These are phyloP conservation scores for Phytophthora syringae DNA, from an alignment of 352 stramenopile species.

Conservation along the genomic window DNA sequence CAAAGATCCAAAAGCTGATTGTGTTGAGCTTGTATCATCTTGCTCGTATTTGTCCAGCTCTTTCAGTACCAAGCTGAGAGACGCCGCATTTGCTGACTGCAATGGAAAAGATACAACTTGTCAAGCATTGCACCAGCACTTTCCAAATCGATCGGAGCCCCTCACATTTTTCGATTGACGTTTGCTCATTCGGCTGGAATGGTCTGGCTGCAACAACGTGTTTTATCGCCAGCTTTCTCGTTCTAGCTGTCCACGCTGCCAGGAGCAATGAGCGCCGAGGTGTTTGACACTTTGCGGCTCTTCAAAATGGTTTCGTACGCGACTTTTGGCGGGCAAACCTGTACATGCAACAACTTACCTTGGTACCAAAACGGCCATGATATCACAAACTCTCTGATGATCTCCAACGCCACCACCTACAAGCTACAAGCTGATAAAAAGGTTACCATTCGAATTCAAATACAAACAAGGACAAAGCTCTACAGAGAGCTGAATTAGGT, in stretches of 20 bases:
- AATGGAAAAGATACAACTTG: constrained; percentile 10
- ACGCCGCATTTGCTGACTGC: constrained; percentile 40
- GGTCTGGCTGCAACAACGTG: not conserved
- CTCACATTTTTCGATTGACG: constrained; percentile 54
- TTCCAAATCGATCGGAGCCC: not conserved
- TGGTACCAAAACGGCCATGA: no score
- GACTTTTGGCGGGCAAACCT: constrained; percentile 45
- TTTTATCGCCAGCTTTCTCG: not conserved
- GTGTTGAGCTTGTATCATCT: constrained; percentile 31
- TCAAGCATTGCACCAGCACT: not conserved
- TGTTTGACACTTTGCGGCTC: constrained; percentile 18
- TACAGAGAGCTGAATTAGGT: constrained; percentile 24
- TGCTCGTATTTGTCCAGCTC: constrained; percentile 70
- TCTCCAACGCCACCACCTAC: constrained; percentile 20
- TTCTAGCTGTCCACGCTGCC: not conserved
- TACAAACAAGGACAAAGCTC: constrained; percentile 13
- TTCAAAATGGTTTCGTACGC: constrained; percentile 41
- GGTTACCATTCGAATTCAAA: constrained; percentile 27
- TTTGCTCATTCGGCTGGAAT: constrained; percentile 50
- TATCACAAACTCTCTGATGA: not conserved
- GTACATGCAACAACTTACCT: not conserved
- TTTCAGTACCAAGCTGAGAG: constrained; percentile 62
- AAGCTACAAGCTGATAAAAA: constrained; percentile 17
- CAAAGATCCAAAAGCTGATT: constrained; percentile 37
- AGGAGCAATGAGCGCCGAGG: not conserved